Evolutionary conservation across 2,329 filamentous ascomycete species (phyloP).

Genomic region (Clarireedia monteithiana): DNA sequence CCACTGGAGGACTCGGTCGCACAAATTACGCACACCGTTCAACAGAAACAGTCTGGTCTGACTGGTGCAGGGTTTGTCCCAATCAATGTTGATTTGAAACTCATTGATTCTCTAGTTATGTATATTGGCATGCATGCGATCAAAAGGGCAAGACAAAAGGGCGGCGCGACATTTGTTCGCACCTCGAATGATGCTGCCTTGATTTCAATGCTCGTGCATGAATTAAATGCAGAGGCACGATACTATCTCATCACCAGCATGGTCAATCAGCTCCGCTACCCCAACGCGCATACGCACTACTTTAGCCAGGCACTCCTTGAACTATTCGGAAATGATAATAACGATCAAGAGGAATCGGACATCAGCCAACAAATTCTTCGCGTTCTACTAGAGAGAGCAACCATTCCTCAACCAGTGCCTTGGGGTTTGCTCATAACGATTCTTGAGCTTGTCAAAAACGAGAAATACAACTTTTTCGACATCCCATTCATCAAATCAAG

Average conservation of each 20-base stretch:
- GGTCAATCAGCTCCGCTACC: conserved; percentile 84
- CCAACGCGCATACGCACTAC: conserved; percentile 84
- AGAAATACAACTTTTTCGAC: conserved; percentile 85
- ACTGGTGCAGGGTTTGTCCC: conserved; percentile 60
- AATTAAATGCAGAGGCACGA: conserved; percentile 66
- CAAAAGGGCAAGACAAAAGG: conserved; percentile 47
- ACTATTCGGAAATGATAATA: conserved; percentile 70
- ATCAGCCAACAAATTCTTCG: conserved; percentile 88
- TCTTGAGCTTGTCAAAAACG: conserved; percentile 84
- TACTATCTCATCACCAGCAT: conserved; percentile 82
- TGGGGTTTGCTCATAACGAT: conserved; percentile 90
- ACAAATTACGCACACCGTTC: conserved; percentile 67
- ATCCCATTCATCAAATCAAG: conserved; percentile 84
- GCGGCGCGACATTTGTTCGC: conserved; percentile 55
- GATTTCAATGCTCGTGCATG: conserved; percentile 68
- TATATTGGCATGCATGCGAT: conserved; percentile 73
- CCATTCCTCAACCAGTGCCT: conserved; percentile 86
- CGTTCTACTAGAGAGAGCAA: conserved; percentile 77
- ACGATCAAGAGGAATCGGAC: conserved; percentile 67
- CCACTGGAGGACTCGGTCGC: conserved; percentile 66
- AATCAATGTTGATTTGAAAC: conserved; percentile 58
- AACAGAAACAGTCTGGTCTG: conserved; percentile 47
- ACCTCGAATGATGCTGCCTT: conserved; percentile 62
- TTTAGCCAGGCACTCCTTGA: conserved; percentile 82
- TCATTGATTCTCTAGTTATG: conserved; percentile 77